phyloP scores from a whole-genome alignment of 805 yeast genomes.

The Kuraishia ogatae region DNA sequence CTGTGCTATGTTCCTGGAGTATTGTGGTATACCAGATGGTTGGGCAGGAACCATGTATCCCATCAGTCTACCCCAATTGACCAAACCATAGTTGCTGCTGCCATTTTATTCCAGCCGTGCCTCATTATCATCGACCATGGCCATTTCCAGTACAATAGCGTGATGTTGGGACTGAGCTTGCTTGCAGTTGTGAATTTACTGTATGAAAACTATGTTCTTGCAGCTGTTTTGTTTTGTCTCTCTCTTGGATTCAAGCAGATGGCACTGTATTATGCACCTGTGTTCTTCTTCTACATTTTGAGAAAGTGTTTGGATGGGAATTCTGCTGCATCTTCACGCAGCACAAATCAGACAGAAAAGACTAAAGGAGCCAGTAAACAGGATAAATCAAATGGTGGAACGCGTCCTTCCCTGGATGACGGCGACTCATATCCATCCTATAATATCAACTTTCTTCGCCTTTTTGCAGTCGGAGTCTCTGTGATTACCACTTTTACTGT shows the following conservation, averaged over 20 bases:
- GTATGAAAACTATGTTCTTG: slow-evolving; percentile 53
- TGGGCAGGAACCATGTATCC: slow-evolving; percentile 42
- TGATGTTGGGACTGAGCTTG: slow-evolving; percentile 84
- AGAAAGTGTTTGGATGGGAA: slow-evolving; percentile 22
- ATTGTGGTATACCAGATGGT: slow-evolving; percentile 58
- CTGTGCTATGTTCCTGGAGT: slow-evolving; percentile 75
- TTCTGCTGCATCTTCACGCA: not conserved
- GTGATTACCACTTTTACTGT: slow-evolving; percentile 46
- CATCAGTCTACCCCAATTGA: slow-evolving; percentile 49
- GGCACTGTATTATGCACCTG: slow-evolving; percentile 90
- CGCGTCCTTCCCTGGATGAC: not conserved
- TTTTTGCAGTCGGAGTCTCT: slow-evolving; percentile 54
- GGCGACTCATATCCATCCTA: slow-evolving; percentile 19
- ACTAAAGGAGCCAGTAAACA: not conserved
- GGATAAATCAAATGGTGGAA: not conserved
- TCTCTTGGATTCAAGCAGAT: slow-evolving; percentile 88
- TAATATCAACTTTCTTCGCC: slow-evolving; percentile 42
- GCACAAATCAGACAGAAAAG: not conserved
- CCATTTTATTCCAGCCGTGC: slow-evolving; percentile 79
- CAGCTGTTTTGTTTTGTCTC: slow-evolving; percentile 69
- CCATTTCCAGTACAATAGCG: slow-evolving; percentile 91
- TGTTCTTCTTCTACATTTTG: slow-evolving; percentile 72
- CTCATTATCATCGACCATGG: slow-evolving; percentile 89
- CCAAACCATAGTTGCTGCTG: slow-evolving; percentile 67
- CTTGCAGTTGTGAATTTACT: slow-evolving; percentile 58